These are phyloP conservation scores for Entophlyctis helioformis DNA, from an alignment of 192 early-diverging fungal genomes.

Conservation along the genomic window DNA sequence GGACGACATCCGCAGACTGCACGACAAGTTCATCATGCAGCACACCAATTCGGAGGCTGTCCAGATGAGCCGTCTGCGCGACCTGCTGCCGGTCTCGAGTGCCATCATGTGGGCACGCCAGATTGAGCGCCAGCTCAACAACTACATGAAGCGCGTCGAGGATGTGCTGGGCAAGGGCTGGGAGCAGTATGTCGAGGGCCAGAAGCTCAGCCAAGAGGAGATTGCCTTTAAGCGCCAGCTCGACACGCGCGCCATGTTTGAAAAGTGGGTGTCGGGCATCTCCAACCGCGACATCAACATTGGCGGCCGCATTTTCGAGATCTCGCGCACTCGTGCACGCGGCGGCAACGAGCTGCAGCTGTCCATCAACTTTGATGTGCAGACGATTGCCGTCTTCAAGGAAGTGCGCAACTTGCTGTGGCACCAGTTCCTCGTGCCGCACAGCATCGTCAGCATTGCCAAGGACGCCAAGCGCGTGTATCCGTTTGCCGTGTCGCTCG, in stretches of 20 bases:
- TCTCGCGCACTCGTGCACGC: slow-evolving; percentile 62
- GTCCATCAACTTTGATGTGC: slow-evolving; percentile 85
- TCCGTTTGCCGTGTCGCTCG: slow-evolving; percentile 93
- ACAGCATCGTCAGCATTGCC: slow-evolving; percentile 76
- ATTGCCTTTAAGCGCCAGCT: slow-evolving; percentile 86
- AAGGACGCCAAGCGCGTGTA: slow-evolving; percentile 96
- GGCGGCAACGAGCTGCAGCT: slow-evolving; percentile 45
- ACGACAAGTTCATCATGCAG: slow-evolving; percentile 89
- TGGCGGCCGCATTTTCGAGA: slow-evolving; percentile 80
- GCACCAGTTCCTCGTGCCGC: slow-evolving; percentile 89
- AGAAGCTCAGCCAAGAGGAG: slow-evolving; percentile 80
- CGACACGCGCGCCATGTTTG: slow-evolving; percentile 83
- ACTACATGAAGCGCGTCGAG: slow-evolving; percentile 96
- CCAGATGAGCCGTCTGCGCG: slow-evolving; percentile 83
- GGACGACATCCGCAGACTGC: slow-evolving; percentile 90
- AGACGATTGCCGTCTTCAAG: slow-evolving; percentile 95
- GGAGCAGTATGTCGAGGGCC: slow-evolving; percentile 95
- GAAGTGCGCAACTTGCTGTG: slow-evolving; percentile 96
- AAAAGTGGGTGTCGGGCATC: slow-evolving; percentile 83
- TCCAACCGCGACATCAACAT: slow-evolving; percentile 68
- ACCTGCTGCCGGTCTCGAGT: slow-evolving; percentile 84
- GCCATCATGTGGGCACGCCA: slow-evolving; percentile 94
- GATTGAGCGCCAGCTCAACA: slow-evolving; percentile 91
- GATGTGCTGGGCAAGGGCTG: slow-evolving; percentile 95
- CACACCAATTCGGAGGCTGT: slow-evolving; percentile 82